phyloP scores from a whole-genome alignment of 208 protist genomes.

The Naegleria gruberi region DNA sequence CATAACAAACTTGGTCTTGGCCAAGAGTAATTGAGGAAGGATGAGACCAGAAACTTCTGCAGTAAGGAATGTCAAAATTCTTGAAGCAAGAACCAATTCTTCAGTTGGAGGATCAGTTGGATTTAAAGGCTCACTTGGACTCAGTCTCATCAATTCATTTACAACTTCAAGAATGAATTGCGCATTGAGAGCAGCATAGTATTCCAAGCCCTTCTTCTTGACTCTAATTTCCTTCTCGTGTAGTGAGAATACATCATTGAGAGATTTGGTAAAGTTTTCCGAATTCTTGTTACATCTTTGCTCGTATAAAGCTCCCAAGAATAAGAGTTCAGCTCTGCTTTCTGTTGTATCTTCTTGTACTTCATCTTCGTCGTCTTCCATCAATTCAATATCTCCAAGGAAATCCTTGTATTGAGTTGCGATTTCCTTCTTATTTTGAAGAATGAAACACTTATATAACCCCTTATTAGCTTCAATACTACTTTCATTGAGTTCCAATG shows the following conservation, averaged over 20 bases:
- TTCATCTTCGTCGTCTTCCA: not conserved
- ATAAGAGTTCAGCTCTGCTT: constrained; percentile 58
- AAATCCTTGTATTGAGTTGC: constrained; percentile 46
- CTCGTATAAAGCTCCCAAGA: constrained; percentile 63
- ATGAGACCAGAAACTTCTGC: constrained; percentile 57
- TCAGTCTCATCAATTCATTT: constrained; percentile 68
- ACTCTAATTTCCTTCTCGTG: constrained; percentile 53
- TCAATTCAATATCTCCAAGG: not conserved
- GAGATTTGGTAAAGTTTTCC: constrained; percentile 46
- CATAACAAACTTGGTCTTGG: constrained; percentile 62
- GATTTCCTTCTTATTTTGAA: not conserved
- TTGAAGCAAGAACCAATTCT: constrained; percentile 53
- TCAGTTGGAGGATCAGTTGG: constrained; percentile 47
- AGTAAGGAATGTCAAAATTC: constrained; percentile 62
- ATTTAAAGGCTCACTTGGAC: constrained; percentile 69
- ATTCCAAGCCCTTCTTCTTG: constrained; percentile 42
- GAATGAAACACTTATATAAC: not conserved
- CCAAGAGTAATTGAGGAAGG: constrained; percentile 63
- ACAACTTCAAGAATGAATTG: constrained; percentile 67
- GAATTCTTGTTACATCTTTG: constrained; percentile 61
- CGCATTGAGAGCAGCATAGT: constrained; percentile 63
- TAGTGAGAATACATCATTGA: constrained; percentile 67
- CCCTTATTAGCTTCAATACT: constrained; percentile 46
- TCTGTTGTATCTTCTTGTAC: not conserved
- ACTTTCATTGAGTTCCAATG: constrained; percentile 57